Percentiles rank a stretch among this genome's conserved stretches.
These are phyloP conservation scores for Fraxinus albicans DNA, from an alignment of 305 asterid species.

Conservation along the genomic window DNA sequence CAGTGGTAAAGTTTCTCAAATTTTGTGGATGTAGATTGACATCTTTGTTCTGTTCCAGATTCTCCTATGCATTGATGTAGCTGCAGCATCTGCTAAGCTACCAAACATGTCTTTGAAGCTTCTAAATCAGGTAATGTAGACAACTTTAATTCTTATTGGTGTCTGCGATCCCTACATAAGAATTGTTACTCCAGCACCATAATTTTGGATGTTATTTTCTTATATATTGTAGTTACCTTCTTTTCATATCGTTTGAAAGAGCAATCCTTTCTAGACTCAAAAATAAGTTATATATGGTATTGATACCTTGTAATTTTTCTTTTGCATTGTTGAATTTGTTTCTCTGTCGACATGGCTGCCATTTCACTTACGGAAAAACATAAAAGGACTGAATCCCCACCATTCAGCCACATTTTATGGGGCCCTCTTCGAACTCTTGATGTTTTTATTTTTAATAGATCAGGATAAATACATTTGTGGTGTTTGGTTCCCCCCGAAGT, in stretches of 20 bases:
- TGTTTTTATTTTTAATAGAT: background rate
- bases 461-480: background rate
- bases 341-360: background rate
- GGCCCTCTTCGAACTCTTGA: background rate
- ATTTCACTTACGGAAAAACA: background rate
- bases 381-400: background rate
- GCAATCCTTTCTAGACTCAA: background rate
- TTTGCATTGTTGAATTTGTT: background rate
- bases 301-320: background rate
- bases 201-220: background rate
- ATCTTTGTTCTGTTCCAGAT: conserved; percentile 51
- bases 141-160: conserved; percentile 19
- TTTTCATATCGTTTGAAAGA: background rate
- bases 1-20: conserved; percentile 27
- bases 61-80: conserved; percentile 89
- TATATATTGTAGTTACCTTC: background rate
- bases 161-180: background rate
- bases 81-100: conserved; percentile 81
- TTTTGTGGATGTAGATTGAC: conserved; percentile 26
- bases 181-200: background rate
- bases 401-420: background rate
- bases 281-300: background rate
- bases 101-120: conserved; percentile 77
- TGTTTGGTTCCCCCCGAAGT: background rate
- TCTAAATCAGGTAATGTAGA: conserved; percentile 67